Base-by-base conservation (phyloP, 768 basidiomycete species). In the Asterophora lycoperdoides region DNA sequence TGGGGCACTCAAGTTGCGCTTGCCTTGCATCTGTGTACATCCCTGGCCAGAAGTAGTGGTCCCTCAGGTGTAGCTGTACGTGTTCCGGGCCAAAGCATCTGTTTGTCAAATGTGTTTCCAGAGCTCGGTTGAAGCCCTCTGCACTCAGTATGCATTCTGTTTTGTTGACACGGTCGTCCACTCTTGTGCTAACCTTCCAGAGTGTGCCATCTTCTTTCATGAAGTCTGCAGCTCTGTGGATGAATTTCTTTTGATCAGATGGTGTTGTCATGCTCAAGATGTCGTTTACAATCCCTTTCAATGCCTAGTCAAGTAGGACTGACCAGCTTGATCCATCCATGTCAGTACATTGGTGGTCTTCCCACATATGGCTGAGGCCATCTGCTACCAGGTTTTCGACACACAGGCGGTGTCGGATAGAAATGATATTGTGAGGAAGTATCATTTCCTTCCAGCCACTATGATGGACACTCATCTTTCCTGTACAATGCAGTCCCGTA, bases 381-480 rank as follows among this genome's bases (percentile, higher is more conserved):
- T 69, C 67, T 8, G 64, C 65, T 0, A 63, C 61, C 1, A 37
- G 20, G 28, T 66, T 68, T 2, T 48, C 37, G 15, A n/a, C 41
- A 0, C 66, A 61, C 0, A 57, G 53, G 1, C 36, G 8, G 39
- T 67, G 65, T 8, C 46, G 23, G 9, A 64, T 55, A 30, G 58
- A 58, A 1, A 58, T 47, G 28, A 62, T 62, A 10, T 63, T 23
- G 46, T 66, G 47, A 1, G 52, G 54, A 0, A 69, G 32, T 0
- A 72, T 55, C 4, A 64, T 56, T 19, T 72, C 68, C 18, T 58
- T 33, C 68, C 65, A 69, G 0, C 65, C 40, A 2, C 62, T 58
- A 46, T 69, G 66, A 4, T 57, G 55, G 2, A 55, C 54, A 38
- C 48, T 57, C 23, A 64, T 48, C 19, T 63, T 61, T 29, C 62